phyloP scores from a whole-genome alignment of 495 filamentous ascomycete genomes.

The Parmelia sp. region DNA sequence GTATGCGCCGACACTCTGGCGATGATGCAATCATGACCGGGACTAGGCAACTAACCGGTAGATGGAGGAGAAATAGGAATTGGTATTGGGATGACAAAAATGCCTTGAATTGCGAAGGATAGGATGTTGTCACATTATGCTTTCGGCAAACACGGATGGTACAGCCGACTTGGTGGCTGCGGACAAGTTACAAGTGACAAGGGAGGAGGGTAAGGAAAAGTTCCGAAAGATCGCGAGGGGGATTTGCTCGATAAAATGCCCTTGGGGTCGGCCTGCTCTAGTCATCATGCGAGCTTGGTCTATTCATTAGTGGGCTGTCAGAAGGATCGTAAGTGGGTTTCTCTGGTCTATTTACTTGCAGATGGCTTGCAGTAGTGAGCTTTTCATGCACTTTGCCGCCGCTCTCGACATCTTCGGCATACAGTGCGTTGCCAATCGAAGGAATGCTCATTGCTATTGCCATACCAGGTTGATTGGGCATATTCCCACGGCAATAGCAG shows the following conservation, averaged over 20 bases:
- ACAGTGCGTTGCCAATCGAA: background rate
- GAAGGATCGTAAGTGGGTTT: background rate
- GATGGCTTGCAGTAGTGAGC: conserved; percentile 5
- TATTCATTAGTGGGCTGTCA: background rate
- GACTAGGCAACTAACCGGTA: too few species aligned
- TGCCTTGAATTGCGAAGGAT: background rate
- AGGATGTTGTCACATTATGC: background rate
- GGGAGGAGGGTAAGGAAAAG: background rate
- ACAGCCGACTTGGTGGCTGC: background rate
- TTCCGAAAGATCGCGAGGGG: background rate
- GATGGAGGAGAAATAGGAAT: background rate
- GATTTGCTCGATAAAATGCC: background rate
- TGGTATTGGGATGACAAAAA: background rate
- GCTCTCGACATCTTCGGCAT: background rate
- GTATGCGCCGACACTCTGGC: background rate
- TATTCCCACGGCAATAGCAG: background rate
- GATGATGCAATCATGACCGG: too few species aligned
- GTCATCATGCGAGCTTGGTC: background rate
- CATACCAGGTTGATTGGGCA: background rate
- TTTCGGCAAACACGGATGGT: background rate
- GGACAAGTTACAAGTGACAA: too few species aligned
- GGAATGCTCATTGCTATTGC: background rate
- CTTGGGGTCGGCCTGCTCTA: background rate
- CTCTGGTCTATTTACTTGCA: background rate
- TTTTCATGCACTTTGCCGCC: background rate